These are phyloP conservation scores for Chalciporus sp. DNA, from an alignment of 1,284 basidiomycete genomes.

Conservation along the genomic window DNA sequence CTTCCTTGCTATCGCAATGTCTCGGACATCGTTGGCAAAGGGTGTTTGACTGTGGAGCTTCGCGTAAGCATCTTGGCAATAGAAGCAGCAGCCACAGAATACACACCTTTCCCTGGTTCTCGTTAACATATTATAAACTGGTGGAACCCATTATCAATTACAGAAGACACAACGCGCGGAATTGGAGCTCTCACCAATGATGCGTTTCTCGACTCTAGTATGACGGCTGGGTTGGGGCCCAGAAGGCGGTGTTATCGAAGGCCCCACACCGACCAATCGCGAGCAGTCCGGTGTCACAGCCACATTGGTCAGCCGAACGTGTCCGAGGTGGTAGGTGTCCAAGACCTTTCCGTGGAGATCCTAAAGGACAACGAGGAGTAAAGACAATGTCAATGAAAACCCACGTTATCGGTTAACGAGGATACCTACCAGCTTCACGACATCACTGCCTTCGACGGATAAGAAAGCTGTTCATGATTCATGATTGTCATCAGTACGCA, in stretches of 20 bases:
- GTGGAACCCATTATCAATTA: constrained; percentile 1
- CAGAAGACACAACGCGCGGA: neutral
- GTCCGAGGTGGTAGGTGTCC: constrained; percentile 63
- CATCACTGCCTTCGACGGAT: constrained; percentile 56
- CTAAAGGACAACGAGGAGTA: constrained; percentile 34
- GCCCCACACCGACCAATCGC: constrained; percentile 72
- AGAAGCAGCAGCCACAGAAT: neutral
- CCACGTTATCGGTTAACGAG: constrained; percentile 6
- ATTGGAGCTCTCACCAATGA: constrained; percentile 55
- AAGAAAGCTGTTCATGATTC: constrained; percentile 46
- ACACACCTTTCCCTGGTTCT: constrained; percentile 68
- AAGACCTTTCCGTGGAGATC: constrained; percentile 60
- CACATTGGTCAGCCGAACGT: constrained; percentile 72
- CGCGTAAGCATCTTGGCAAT: neutral
- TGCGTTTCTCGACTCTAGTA: constrained; percentile 68
- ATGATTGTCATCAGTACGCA: constrained; percentile 14
- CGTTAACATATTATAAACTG: constrained; percentile 73
- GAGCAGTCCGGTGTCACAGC: constrained; percentile 68
- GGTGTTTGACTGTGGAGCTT: constrained; percentile 63
- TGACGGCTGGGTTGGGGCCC: constrained; percentile 76
- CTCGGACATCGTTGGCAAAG: constrained; percentile 76
- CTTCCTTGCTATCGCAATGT: constrained; percentile 65
- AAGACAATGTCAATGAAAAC: constrained; percentile 17
- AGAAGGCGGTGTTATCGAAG: constrained; percentile 58
- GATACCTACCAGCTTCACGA: constrained; percentile 48